Conservation (phyloP, 2,329 filamentous ascomycete genomes). For the Leptographium galeiforme region DNA sequence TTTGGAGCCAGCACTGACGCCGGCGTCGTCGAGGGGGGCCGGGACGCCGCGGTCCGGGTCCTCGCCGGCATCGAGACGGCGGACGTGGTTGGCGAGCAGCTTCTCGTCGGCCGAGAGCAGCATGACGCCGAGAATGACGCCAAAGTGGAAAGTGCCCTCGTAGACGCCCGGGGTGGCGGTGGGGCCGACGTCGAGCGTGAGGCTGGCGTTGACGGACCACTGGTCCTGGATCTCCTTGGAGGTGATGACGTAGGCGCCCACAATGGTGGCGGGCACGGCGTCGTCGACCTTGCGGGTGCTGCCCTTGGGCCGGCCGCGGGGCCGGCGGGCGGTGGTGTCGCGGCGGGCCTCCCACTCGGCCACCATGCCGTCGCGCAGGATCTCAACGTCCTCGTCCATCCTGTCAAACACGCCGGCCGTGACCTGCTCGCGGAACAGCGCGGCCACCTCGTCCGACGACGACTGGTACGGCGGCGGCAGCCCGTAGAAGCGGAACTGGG, state of each 20-base stretch:
- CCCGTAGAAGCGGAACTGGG: constrained; percentile 14
- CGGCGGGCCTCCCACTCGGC: constrained; percentile 11
- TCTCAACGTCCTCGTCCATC: constrained; percentile 11
- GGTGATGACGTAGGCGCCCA: constrained; percentile 16
- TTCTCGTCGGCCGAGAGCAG: constrained; percentile 14
- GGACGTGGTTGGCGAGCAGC: constrained; percentile 14
- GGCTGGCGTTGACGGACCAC: constrained; percentile 15
- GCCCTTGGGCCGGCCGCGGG: constrained; percentile 12
- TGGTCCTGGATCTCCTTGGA: constrained; percentile 14
- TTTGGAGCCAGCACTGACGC: constrained; percentile 8
- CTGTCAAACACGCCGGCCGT: constrained; percentile 9
- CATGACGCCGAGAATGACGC: constrained; percentile 18
- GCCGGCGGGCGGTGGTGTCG: constrained; percentile 8
- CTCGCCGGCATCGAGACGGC: constrained; percentile 11
- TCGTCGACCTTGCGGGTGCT: constrained; percentile 11
- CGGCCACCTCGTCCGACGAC: constrained; percentile 11
- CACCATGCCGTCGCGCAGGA: constrained; percentile 10
- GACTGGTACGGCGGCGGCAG: constrained; percentile 12
- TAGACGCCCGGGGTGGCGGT: constrained; percentile 15
- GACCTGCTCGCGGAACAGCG: constrained; percentile 11
- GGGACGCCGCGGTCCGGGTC: constrained; percentile 6
- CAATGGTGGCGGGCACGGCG: constrained; percentile 9
- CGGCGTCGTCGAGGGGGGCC: not conserved
- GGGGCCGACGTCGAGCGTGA: constrained; percentile 15
- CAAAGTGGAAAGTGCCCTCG: constrained; percentile 18